Base-by-base conservation (phyloP, 495 filamentous ascomycete genomes). In the Hapsidospora chrysogenum region DNA sequence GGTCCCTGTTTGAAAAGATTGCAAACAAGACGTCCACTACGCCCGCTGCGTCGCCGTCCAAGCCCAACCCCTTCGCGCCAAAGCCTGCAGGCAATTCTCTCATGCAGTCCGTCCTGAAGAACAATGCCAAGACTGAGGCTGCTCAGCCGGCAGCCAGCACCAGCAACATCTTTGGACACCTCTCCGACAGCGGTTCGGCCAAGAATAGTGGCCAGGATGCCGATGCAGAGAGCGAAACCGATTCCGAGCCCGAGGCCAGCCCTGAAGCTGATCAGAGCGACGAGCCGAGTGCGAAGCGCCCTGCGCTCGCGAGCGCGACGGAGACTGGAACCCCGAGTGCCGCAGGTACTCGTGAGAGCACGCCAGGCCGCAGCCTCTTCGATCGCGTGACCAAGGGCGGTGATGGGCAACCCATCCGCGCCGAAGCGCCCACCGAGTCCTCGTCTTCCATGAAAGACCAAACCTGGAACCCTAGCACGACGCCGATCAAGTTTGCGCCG, bases 101-200 rank as follows among this genome's bases (percentile, higher is more conserved):
- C 10, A 39, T 41, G 14, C 41, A 31, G 20, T 54, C 53, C 1
- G 31, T 57, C 19, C 49, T 57, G 21, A 50, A 45, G n/a, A 17
- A 41, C 30, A 15, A 30, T 1, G 11, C 44, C 9, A 52, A 49
- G 41, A 15, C 43, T 25, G 33, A 45, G 17, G 34, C 47, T 14
- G 9, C 42, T n/a, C 27, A 43, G 1, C 9, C 31, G 19, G 17
- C 38, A 19, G 37, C 38, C 9, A 50, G 27, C 19, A 40, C 23
- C 9, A 27, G 51, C 25, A 79, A 78, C 40, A 74, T 77, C 17
- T 80, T 80, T 38, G 63, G 72, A 33, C 66, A 76, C 38, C 53
- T 78, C 23, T 74, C 72, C 2, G 69, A 66, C 23, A 57, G 55
- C 10, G 70, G 61, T 27, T 58, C 57, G 30, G 29, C 48, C 23